Evolutionary conservation across 2,329 filamentous ascomycete species (phyloP).

Genomic region (Ciborinia camelliae): DNA sequence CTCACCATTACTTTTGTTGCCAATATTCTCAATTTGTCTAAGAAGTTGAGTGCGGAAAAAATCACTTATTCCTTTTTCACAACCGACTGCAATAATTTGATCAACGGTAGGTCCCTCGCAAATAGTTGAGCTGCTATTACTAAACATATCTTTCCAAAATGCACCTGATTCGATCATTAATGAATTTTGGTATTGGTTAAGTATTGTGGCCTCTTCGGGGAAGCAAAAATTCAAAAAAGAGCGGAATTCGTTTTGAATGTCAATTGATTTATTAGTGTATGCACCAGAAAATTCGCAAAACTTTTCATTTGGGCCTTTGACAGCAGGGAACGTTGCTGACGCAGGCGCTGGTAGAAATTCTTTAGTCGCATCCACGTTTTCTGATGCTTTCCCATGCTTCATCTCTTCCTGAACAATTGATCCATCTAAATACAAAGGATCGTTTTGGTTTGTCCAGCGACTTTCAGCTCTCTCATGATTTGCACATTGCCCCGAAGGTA

Average conservation of each 20-base stretch:
- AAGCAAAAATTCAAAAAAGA: conserved; percentile 51
- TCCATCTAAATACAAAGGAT: conserved; percentile 22
- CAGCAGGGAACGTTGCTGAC: background rate
- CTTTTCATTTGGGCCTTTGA: conserved; percentile 16
- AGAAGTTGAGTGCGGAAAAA: conserved; percentile 49
- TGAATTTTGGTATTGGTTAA: conserved; percentile 48
- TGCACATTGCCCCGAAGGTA: background rate
- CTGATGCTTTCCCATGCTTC: background rate
- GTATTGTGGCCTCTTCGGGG: conserved; percentile 46
- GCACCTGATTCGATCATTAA: conserved; percentile 47
- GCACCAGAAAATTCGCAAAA: conserved; percentile 28
- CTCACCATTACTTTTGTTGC: conserved; percentile 47
- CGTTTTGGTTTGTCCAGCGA: conserved; percentile 4
- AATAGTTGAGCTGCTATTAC: conserved; percentile 17
- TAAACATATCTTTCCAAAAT: conserved; percentile 37
- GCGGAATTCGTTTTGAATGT: conserved; percentile 56
- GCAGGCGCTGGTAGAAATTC: conserved; percentile 12
- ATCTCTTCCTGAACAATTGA: conserved; percentile 13
- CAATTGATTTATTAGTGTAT: conserved; percentile 42
- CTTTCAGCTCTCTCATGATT: background rate
- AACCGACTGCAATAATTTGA: conserved; percentile 58
- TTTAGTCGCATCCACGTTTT: background rate
- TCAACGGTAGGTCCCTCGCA: conserved; percentile 44
- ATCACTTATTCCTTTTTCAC: conserved; percentile 52
- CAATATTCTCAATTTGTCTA: conserved; percentile 53